Evolutionary conservation across 2,329 filamentous ascomycete species (phyloP), one percentile per base, ranked within the genome.

Genomic region (Cercospora nicotianae): DNA sequence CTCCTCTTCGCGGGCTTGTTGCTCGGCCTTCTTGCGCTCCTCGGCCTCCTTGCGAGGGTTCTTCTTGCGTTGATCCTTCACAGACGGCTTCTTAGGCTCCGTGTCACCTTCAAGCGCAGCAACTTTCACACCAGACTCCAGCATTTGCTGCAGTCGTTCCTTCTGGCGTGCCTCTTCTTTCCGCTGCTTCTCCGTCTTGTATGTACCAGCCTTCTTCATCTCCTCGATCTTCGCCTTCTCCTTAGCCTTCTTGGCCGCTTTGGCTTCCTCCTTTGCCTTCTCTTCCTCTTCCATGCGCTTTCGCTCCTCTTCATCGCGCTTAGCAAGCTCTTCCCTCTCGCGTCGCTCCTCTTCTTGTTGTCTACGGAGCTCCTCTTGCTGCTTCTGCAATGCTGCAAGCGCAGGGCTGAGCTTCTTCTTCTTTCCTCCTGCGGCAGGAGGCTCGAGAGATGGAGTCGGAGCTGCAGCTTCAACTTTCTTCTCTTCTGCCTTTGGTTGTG

Each of bases 151-250:
- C 64, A 94, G 81, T 75, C 93, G 93, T 75, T 89, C 84, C 81
- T 94, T 91, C 73, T 92, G 90, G 75, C 89, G 87, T 26, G 90
- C 89, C 81, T 93, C 92, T 77, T 92, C 91, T 75, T 94, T 91
- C 77, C 89, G 91, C 78, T 96, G 91, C 13, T 92, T 91, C 81
- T 94, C 94, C 72, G 92, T 94, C 76, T 94, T 82, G 80, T 91
- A 94, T 77, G 92, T 94, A 78, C 92, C 92, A 79, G 93, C 91
- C 79, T 91, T 92, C 86, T 94, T 95, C 66, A 93, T 87, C 81
- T 94, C 90, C 77, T 95, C 92, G 69, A 94, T 89, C 80, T 87
- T 92, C 79, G 94, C 91, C 83, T 91, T 94, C 75, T 96, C 92
- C 78, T 88, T 93, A 75, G 93, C 91, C 84, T 94, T 95, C 85